A percentile compares a stretch with the other conserved stretches of the same genome.
phyloP scores from a whole-genome alignment of 2,329 filamentous ascomycete genomes.

The Colletotrichum salicis region DNA sequence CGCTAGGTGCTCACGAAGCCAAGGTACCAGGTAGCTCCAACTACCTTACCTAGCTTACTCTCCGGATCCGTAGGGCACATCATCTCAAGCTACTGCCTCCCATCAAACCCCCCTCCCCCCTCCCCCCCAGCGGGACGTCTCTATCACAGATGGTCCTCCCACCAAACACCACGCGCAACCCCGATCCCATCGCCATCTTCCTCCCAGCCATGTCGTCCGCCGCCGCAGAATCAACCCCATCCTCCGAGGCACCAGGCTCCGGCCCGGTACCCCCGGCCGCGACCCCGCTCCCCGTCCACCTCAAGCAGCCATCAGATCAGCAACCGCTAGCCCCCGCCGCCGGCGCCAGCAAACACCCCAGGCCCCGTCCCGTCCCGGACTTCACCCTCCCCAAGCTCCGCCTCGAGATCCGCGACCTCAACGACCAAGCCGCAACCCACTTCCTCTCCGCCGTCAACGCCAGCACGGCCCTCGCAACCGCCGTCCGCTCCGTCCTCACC shows the following conservation, averaged over 20 bases:
- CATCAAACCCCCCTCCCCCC: too few species aligned
- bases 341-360: conserved; percentile 5
- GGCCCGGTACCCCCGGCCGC: conserved; percentile 20
- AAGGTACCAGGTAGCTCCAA: neutral
- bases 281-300: conserved; percentile 27
- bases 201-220: conserved; percentile 35
- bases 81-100: neutral
- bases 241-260: conserved; percentile 12
- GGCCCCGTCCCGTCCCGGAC: conserved; percentile 12
- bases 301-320: conserved; percentile 10
- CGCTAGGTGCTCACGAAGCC: neutral
- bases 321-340: conserved; percentile 1
- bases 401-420: conserved; percentile 68
- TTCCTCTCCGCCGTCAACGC: conserved; percentile 77
- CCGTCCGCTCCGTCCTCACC: conserved; percentile 75
- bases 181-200: conserved; percentile 29
- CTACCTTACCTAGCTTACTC: neutral
- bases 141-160: conserved; percentile 29
- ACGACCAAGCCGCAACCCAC: conserved; percentile 67
- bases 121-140: neutral
- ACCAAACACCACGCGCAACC: conserved; percentile 27
- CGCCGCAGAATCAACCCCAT: neutral
- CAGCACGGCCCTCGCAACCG: conserved; percentile 67
- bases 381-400: conserved; percentile 64
- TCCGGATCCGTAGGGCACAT: conserved; percentile 5